Percentiles rank a stretch among this genome's conserved stretches.
Evolutionary conservation across 2,329 filamentous ascomycete genomes (phyloP).

Genomic region (Teratosphaeriaceae sp.): DNA sequence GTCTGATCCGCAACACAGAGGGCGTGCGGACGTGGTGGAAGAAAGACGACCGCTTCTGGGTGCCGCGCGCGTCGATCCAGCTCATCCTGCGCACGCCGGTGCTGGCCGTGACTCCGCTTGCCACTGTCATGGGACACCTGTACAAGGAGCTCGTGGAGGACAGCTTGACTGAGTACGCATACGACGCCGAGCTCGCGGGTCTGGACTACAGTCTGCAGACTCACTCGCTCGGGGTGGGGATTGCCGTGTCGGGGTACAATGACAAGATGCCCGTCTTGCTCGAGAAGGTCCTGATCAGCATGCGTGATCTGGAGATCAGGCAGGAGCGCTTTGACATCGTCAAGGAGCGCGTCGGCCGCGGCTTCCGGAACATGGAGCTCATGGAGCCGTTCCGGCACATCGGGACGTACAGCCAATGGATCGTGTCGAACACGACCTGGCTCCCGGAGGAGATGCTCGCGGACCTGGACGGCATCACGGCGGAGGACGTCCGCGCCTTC

Average conservation of each 20-base stretch:
- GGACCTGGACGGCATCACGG: conserved; percentile 68
- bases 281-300: conserved; percentile 77
- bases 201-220: conserved; percentile 73
- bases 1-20: conserved; percentile 77
- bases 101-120: conserved; percentile 71
- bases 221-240: conserved; percentile 62
- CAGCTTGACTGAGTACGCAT: conserved; percentile 85
- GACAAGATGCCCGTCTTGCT: conserved; percentile 89
- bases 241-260: conserved; percentile 86
- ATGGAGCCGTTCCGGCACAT: conserved; percentile 87
- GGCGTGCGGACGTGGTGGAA: conserved; percentile 88
- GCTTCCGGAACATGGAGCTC: conserved; percentile 79
- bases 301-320: conserved; percentile 76
- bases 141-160: conserved; percentile 85
- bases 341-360: conserved; percentile 73
- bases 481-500: conserved; percentile 68
- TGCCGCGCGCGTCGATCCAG: conserved; percentile 84
- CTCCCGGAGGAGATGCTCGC: conserved; percentile 72
- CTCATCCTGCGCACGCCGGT: conserved; percentile 74
- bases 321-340: conserved; percentile 87
- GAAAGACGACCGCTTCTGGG: conserved; percentile 98
- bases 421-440: conserved; percentile 70
- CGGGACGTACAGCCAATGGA: conserved; percentile 71
- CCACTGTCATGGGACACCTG: conserved; percentile 67
- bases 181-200: conserved; percentile 90